A percentile compares a stretch with the other conserved stretches of the same genome.
Evolutionary conservation across 805 yeast genomes (phyloP).

Genomic region (Kuraishia molischiana): DNA sequence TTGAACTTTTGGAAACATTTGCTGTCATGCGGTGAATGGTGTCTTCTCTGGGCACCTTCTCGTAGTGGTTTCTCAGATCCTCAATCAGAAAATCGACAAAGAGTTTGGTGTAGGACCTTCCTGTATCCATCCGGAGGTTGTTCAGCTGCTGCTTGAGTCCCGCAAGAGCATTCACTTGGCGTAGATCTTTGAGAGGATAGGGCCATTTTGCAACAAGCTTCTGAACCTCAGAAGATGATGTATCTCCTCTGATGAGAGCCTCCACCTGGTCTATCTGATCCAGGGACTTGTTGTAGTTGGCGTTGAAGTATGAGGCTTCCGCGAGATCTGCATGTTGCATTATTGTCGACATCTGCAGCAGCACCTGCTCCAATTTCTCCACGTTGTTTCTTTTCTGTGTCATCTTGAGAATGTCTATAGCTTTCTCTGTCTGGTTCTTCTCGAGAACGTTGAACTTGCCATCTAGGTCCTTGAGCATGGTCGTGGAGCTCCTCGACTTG

Average conservation of each 20-base stretch:
- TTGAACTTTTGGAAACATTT: slow-evolving; percentile 7
- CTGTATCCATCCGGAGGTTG: slow-evolving; percentile 52
- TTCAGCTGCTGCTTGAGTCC: slow-evolving; percentile 42
- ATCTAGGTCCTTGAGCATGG: slow-evolving; percentile 35
- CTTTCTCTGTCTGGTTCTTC: slow-evolving; percentile 36
- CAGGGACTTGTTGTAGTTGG: slow-evolving; percentile 44
- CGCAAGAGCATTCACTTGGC: slow-evolving; percentile 38
- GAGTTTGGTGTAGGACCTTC: slow-evolving; percentile 51
- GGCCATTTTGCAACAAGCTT: slow-evolving; percentile 32
- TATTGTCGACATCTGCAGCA: slow-evolving; percentile 41
- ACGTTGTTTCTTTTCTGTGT: slow-evolving; percentile 48
- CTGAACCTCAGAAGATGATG: slow-evolving; percentile 16
- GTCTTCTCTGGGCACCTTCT: slow-evolving; percentile 31
- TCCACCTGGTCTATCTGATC: slow-evolving; percentile 50
- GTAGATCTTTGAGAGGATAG: slow-evolving; percentile 29
- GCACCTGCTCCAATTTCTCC: slow-evolving; percentile 49
- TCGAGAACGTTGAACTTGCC: slow-evolving; percentile 36
- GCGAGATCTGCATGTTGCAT: slow-evolving; percentile 38
- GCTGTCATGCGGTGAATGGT: slow-evolving; percentile 39
- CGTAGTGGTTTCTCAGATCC: slow-evolving; percentile 54
- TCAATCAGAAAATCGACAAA: slow-evolving; percentile 45
- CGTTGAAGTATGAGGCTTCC: slow-evolving; percentile 31
- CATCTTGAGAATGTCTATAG: slow-evolving; percentile 38
- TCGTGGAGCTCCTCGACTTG: slow-evolving; percentile 42
- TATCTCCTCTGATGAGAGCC: slow-evolving; percentile 45